Base-by-base conservation (phyloP, 768 basidiomycete genomes). In the Rubroboletus satanas region DNA sequence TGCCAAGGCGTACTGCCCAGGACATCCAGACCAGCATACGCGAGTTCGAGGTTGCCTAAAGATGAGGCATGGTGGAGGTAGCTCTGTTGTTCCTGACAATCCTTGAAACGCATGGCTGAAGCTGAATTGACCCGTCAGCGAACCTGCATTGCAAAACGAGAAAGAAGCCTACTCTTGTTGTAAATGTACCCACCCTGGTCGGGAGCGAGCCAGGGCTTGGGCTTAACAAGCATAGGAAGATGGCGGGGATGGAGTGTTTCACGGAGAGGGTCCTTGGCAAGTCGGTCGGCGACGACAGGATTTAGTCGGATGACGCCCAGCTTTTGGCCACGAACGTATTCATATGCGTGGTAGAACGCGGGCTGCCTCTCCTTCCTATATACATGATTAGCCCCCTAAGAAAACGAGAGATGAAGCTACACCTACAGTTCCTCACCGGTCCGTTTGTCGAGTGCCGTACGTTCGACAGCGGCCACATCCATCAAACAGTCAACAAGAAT, bases 221-320 rank as follows among this genome's bases (percentile, higher is more conserved):
- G 96, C 57, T 85, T 84, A 26, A 95, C 81, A 7, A 99, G 79
- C 97, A 98, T 99, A 9, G 96, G 96, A 23, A 99, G 78, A 70
- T 96, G 91, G 2, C 94, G 90, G 15, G 96, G 94, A 72, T 96
- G 93, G 17, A 98, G 75, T 0, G 88, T 82, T 50, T 84, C 79
- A 12, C 76, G 73, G 18, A 94, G 65, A 38, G 72, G 77, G 56
- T 98, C 95, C 54, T 82, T 83, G 3, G 90, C 84, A 51, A 98
- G 74, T 3, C 88, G 81, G 14, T 88, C 84, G 4, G 85, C 75
- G 6, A 98, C 87, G 5, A 79, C 83, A 0, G 87, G 84, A 69
- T 98, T 96, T 55, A 96, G 73, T 66, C 84, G 84, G 68, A 98
- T 86, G 21, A 98, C 83, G 29, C 96, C 96, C n/a, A 97, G 79